Base-by-base conservation (phyloP, 2,329 filamentous ascomycete species). In the Fusarium sp. region DNA sequence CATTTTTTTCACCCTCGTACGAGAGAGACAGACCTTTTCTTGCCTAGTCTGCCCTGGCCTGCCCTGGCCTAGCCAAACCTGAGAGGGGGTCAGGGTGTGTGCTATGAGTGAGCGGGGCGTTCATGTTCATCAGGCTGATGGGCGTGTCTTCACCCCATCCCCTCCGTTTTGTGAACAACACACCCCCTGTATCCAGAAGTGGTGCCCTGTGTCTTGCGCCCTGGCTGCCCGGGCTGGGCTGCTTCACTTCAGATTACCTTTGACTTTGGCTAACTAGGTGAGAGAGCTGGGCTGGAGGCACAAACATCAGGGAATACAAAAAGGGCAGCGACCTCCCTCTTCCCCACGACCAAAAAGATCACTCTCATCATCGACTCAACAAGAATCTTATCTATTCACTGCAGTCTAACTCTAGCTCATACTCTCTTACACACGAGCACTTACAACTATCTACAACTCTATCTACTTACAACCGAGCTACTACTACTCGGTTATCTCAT, bases 221-320 rank as follows among this genome's bases (percentile, higher is more conserved):
- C 73, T 75, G 70, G 67, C 57, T 74, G 69, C 63, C 59, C 69
- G 53, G 70, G 66, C 65, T 74, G 72, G 68, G 69, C 69, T 74
- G 72, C 72, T 74, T 74, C 75, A 77, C 74, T 64, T 77, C 76
- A 78, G 76, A 78, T 76, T 78, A 70, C 75, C 71, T 75, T 57
- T 55, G 49, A 34, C 49, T 76, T 76, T 62, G 63, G 64, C 70
- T 75, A 71, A 64, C 70, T 75, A 71, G 69, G 67, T 67, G 55
- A 58, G 61, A 51, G 38, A 73, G 69, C 61, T 57, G 65, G 63
- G 60, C 60, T 65, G 66, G 67, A 73, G 68, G 72, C 62, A 76
- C 74, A 77, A 76, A 77, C 74, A 75, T 71, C 71, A 77, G 64
- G 69, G 71, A 69, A 76, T 77, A 77, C 76, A 77, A 76, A 70